phyloP scores from a whole-genome alignment of 768 basidiomycete species.

The Ramaria rubella region DNA sequence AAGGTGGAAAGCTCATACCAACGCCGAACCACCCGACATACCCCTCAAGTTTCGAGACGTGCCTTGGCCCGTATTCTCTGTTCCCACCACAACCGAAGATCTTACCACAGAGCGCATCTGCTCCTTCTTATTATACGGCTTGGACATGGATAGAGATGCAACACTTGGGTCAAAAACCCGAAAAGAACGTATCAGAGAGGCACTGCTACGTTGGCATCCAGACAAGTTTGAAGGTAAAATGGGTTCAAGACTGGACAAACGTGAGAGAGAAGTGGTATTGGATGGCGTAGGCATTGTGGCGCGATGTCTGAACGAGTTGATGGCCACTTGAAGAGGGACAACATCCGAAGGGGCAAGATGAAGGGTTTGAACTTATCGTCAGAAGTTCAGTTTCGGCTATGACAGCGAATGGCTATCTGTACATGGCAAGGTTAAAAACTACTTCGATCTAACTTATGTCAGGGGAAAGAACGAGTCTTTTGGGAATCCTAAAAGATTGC shows the following conservation, averaged over 20 bases:
- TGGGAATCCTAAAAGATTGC: no score
- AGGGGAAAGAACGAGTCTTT: no score
- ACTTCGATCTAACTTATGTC: no score
- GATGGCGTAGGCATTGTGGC: slow-evolving; percentile 61
- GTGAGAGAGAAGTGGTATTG: slow-evolving; percentile 49
- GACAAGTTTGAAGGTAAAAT: slow-evolving; percentile 42
- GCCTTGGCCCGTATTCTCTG: slow-evolving; percentile 61
- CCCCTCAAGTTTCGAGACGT: slow-evolving; percentile 48
- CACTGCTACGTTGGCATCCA: slow-evolving; percentile 75
- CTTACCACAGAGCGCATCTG: slow-evolving; percentile 51
- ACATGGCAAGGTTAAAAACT: no score
- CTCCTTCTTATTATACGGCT: slow-evolving; percentile 38
- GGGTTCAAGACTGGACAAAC: slow-evolving; percentile 32
- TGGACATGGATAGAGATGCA: not conserved
- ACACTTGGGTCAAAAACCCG: not conserved
- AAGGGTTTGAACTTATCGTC: not conserved
- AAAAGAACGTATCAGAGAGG: slow-evolving; percentile 60
- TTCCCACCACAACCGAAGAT: slow-evolving; percentile 35
- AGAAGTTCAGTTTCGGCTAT: no score
- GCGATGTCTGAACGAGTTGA: slow-evolving; percentile 60
- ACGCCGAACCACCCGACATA: slow-evolving; percentile 19
- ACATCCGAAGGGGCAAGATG: not conserved
- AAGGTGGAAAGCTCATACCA: slow-evolving; percentile 50
- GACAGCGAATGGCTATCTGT: no score
- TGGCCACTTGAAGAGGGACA: slow-evolving; percentile 20